phyloP scores from a whole-genome alignment of 2,329 filamentous ascomycete species.

The Botrytis sinoallii region DNA sequence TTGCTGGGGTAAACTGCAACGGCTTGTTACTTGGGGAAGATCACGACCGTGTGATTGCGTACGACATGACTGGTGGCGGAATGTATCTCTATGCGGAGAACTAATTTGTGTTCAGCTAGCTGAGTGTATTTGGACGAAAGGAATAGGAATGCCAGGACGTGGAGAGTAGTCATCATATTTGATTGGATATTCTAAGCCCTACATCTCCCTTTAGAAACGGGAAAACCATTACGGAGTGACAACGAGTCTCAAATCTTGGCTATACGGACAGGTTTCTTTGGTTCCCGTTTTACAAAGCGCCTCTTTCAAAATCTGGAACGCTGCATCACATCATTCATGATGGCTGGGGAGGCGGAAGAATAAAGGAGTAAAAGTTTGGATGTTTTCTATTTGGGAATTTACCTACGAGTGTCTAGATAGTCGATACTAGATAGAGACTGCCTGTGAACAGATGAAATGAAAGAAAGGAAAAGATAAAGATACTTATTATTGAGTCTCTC shows the following conservation, averaged over 20 bases:
- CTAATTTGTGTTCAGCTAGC: neutral
- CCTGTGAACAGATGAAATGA: neutral
- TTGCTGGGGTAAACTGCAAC: neutral
- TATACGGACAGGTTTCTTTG: neutral
- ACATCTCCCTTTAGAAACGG: neutral
- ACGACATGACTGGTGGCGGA: neutral
- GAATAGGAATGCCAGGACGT: slow-evolving; percentile 6
- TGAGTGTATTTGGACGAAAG: neutral
- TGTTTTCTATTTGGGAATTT: neutral
- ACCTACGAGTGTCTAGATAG: neutral
- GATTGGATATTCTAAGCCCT: slow-evolving; percentile 7
- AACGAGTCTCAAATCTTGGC: slow-evolving; percentile 1
- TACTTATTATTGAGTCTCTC: neutral
- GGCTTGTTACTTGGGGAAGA: neutral
- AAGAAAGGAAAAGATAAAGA: neutral
- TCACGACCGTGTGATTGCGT: neutral
- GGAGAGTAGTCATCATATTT: neutral
- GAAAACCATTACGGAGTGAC: neutral
- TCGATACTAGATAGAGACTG: no score
- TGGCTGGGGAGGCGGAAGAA: slow-evolving; percentile 6
- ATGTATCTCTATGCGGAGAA: neutral
- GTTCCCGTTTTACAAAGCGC: neutral
- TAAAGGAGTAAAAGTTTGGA: neutral
- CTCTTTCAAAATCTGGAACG: neutral
- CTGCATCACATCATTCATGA: neutral